Percentiles rank a stretch among this genome's conserved stretches.
These are phyloP conservation scores for Echites panduratus DNA, from an alignment of 257 asterid species.

Conservation along the genomic window DNA sequence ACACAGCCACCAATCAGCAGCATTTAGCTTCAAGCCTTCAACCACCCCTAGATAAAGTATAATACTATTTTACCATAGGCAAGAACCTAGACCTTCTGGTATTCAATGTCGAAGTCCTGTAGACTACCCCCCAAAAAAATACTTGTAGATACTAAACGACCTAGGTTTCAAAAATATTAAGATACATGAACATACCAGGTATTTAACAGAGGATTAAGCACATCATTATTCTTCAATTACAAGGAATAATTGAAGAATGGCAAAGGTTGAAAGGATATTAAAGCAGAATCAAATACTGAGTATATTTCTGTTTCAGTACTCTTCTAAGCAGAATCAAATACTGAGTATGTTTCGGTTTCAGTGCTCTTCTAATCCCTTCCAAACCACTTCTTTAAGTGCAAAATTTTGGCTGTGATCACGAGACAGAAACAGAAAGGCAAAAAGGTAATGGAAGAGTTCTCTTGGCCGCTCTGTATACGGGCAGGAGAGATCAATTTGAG, in stretches of 20 bases:
- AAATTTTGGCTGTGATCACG: not conserved
- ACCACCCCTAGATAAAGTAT: not conserved
- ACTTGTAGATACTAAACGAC: not conserved
- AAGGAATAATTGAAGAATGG: not conserved
- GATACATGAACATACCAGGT: not conserved
- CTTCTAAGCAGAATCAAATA: not conserved
- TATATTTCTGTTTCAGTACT: too few species aligned
- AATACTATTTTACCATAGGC: not conserved
- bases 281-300: too few species aligned
- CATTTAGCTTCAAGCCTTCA: not conserved
- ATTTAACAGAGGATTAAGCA: not conserved
- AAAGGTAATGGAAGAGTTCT: not conserved
- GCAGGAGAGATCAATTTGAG: not conserved
- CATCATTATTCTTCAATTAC: not conserved
- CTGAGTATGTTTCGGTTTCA: too few species aligned
- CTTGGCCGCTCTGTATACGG: not conserved
- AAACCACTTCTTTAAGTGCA: not conserved
- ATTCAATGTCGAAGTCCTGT: not conserved
- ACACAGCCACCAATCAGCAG: not conserved
- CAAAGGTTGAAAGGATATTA: not conserved
- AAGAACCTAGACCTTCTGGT: not conserved
- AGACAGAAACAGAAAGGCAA: not conserved
- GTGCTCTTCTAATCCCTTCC: not conserved
- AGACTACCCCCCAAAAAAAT: not conserved
- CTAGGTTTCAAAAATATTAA: not conserved